phyloP scores from a whole-genome alignment of 371 early-diverging fungal genomes.

The Mucor saturninus region DNA sequence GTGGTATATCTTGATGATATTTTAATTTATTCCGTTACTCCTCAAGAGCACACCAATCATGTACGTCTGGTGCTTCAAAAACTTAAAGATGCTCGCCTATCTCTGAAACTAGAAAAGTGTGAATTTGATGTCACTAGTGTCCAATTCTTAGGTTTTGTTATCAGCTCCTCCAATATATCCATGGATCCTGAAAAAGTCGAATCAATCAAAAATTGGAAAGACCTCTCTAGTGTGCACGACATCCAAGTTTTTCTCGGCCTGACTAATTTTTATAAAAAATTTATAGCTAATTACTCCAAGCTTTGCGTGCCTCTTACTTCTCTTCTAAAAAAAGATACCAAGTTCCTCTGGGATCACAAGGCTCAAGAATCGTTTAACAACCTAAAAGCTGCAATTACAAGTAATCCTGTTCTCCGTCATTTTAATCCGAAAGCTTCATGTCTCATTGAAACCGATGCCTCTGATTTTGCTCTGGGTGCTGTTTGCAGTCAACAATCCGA shows the following conservation, averaged over 20 bases:
- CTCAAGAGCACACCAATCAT: conserved; percentile 47
- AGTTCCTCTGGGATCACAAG: conserved; percentile 37
- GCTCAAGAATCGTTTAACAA: conserved; percentile 38
- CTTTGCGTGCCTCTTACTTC: neutral
- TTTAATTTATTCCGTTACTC: conserved; percentile 40
- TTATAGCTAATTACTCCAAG: conserved; percentile 49
- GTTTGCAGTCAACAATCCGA: conserved; percentile 43
- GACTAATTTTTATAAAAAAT: conserved; percentile 55
- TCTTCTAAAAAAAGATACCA: conserved; percentile 20
- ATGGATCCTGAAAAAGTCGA: conserved; percentile 41
- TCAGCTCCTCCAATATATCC: conserved; percentile 28
- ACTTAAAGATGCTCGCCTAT: conserved; percentile 34
- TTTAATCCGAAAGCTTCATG: conserved; percentile 36
- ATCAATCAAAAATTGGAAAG: conserved; percentile 44
- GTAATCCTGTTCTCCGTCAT: conserved; percentile 31
- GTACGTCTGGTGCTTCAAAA: conserved; percentile 37
- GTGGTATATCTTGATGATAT: conserved; percentile 57
- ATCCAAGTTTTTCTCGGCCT: conserved; percentile 58
- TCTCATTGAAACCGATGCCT: conserved; percentile 56
- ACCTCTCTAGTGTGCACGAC: conserved; percentile 35
- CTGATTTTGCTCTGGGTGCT: conserved; percentile 49
- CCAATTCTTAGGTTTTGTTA: conserved; percentile 50
- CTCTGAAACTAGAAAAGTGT: conserved; percentile 45
- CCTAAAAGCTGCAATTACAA: conserved; percentile 39
- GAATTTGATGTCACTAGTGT: conserved; percentile 37